Conservation (phyloP, 805 yeast species). For the Candida namnaoensis region DNA sequence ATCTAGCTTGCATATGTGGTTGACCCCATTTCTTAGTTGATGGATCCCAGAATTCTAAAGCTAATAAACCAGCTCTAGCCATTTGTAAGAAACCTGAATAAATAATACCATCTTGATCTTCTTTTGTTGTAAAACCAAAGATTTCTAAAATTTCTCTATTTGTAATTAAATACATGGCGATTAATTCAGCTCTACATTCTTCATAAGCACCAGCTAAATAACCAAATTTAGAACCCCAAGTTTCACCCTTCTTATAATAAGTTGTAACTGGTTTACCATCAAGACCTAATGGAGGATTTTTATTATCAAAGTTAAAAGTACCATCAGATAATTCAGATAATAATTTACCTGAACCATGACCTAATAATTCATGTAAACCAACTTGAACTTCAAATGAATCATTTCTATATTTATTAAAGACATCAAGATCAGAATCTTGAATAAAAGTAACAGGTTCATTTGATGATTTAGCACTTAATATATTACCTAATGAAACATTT, state of each 20-base stretch:
- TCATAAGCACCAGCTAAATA: slow-evolving; percentile 80
- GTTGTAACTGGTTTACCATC: slow-evolving; percentile 57
- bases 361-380: slow-evolving; percentile 85
- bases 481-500: slow-evolving; percentile 84
- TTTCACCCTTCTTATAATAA: slow-evolving; percentile 71
- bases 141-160: slow-evolving; percentile 59
- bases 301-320: slow-evolving; percentile 61
- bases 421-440: slow-evolving; percentile 37
- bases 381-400: slow-evolving; percentile 91
- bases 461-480: slow-evolving; percentile 64
- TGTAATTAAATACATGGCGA: slow-evolving; percentile 73
- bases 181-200: slow-evolving; percentile 89
- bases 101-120: slow-evolving; percentile 56
- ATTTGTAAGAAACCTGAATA: slow-evolving; percentile 66
- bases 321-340: slow-evolving; percentile 53
- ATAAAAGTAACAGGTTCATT: slow-evolving; percentile 66
- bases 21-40: slow-evolving; percentile 81
- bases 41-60: slow-evolving; percentile 86
- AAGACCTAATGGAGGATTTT: slow-evolving; percentile 51
- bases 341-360: slow-evolving; percentile 88
- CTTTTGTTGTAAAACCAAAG: slow-evolving; percentile 53
- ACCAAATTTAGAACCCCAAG: slow-evolving; percentile 88
- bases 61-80: slow-evolving; percentile 84
- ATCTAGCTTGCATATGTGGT: slow-evolving; percentile 91
- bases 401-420: slow-evolving; percentile 63